Base-by-base conservation (phyloP, 305 asterid species). In the Fraxinus sp. region DNA sequence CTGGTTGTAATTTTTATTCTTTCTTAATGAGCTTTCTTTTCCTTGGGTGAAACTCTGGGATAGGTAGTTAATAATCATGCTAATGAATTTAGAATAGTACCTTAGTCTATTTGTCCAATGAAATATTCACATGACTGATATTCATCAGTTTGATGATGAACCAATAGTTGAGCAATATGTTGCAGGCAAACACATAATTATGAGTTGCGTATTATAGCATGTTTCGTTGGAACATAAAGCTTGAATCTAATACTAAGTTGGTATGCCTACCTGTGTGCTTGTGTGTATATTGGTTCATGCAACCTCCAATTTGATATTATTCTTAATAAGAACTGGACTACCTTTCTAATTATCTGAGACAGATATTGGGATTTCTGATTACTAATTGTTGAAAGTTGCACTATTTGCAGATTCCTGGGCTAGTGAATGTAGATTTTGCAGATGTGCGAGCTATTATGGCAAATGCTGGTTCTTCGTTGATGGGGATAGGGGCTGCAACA, bases 401-500 rank as follows among this genome's bases (percentile, higher is more conserved):
- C 84, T 80, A 78, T 44, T 80, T 87, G 89, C 95, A 95, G 99
- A 89, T 94, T 80, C 98, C 98, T 0, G 98, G 98, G 83, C 89
- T 96, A 80, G 99, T 96, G 24, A 96, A 96, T 88, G 99, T 96
- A 59, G 99, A 96, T 89, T 96, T 96, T 91, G 99, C 99, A 79
- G 99, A 96, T 87, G 98, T 96, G 77, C 93, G 98, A 75, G 98
- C 99, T 81, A 91, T 96, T 83, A 96, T 96, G 99, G 98, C 95
- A 78, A 92, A 85, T 89, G 99, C 99, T 14, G 99, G 98, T 74
- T 96, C 99, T 46, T 96, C 99, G 62, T 87, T 96, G 84, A 94
- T 96, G 99, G 99, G 99, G 79, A 96, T 94, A 74, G 99, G 99
- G 84, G 93, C 98, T 59, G 99, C 97, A 32, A 96, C 99, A 80